Base-by-base conservation (phyloP, 2,329 filamentous ascomycete genomes). In the Alternaria arborescens region DNA sequence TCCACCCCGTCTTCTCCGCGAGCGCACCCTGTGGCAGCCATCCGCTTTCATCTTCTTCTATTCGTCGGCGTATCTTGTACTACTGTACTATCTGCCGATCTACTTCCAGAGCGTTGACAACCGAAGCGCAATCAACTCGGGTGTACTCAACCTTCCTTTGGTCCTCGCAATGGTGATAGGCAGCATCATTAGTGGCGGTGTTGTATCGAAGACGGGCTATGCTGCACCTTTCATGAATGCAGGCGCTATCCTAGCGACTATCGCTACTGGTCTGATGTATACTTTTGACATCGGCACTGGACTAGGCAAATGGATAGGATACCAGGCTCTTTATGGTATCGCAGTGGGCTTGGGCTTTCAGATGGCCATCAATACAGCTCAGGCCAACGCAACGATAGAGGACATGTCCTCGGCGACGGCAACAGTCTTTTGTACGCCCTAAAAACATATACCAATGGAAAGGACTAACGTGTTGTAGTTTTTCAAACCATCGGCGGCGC, bases 31-130 rank as follows among this genome's bases (percentile, higher is more conserved):
- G 46, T 72, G 62, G 20, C 67, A 71, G 22, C 68, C 70, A 42
- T 77, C 70, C 32, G 48, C 74, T 7, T 83, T 73, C 62, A 68
- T 74, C 11, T 76, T 82, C 65, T 77, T 81, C 58, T 66, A 72
- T 52, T 55, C 60, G 61, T 79, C 79, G 10, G 51, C 61, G 12
- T 81, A 77, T 60, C 76, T 81, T 55, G 28, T 80, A 8, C 47
- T 80, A 1, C 62, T 83, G 5, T 84, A 82, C 71, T 83, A 82
- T 63, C 71, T 84, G 0, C 82, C 82, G 3, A 80, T 85, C 34
- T 84, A 82, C 65, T 85, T 85, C 71, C 83, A 85, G 66, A 72
- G 75, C 1, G 75, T 83, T 6, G 65, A 70, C n/a, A 71, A 72
- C 43, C 71, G 73, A 8, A 73, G 62, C 12, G 74, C 82, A 0